Evolutionary conservation across 1,139 yeast genomes (phyloP), one percentile per base, ranked within the genome.

Genomic region (Magnusiomyces sp.): DNA sequence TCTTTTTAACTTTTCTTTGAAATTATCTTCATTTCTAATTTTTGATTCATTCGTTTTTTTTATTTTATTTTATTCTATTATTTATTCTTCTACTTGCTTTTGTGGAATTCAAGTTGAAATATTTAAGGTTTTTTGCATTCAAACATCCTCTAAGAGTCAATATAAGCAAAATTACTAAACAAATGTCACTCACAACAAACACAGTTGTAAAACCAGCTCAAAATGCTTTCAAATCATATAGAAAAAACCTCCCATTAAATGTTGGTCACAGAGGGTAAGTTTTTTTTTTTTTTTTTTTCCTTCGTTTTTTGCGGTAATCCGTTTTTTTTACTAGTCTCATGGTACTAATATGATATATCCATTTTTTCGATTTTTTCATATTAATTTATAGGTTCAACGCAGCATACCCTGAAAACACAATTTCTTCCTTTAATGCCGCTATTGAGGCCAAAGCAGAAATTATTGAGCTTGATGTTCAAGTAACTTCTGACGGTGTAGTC

Each of bases 391-490:
- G 70, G 2, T 83, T 71, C 67, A 80, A 83, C 52, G 79, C 77
- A 34, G 69, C 73, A 50, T 83, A 69, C 58, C 86, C 95, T 2
- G 97, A 90, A 62, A 90, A 90, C 65, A 84, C 96, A 3, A 57
- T 88, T 16, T 60, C 71, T 1, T 89, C 95, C 2, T 86, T 87
- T 65, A 70, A 77, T 17, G 80, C 81, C 49, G 94, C 95, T 20
- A 75, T 74, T 46, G 78, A 75, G 16, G 74, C 79, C 17, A 92
- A 92, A 0, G 89, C 86, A 29, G 75, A 77, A 19, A 75, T 80
- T 10, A 75, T 92, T 40, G 97, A 90, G 64, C 83, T 95, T 2
- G 96, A 92, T 64, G 71, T 90, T 45, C 95, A 90, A 72, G 71
- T 88, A 50, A 73, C 94, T 1, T 67, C 68, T 5, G 98, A 92